These are phyloP conservation scores for Cutaneotrichosporon sp. DNA, from an alignment of 1,284 basidiomycete species.

Conservation along the genomic window DNA sequence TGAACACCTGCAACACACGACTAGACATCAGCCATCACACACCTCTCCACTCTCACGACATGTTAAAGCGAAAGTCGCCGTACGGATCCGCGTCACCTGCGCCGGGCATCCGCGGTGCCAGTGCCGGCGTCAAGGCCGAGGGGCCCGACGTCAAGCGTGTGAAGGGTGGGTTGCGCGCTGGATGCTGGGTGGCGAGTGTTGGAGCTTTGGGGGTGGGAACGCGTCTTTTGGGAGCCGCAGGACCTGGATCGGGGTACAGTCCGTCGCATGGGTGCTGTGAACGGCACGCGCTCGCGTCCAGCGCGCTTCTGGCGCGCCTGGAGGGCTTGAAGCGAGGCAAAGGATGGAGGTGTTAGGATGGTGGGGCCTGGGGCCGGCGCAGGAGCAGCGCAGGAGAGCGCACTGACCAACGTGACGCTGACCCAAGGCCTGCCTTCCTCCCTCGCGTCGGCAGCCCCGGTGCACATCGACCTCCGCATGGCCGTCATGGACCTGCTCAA, in stretches of 20 bases:
- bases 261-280: no score
- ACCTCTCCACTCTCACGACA: not conserved
- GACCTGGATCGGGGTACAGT: no score
- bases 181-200: not conserved
- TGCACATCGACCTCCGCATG: slow-evolving; percentile 35
- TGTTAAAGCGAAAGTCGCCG: slow-evolving; percentile 27
- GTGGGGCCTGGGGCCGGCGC: no score
- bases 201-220: no score
- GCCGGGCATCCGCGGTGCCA: slow-evolving; percentile 16
- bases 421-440: no score
- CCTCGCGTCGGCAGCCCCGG: slow-evolving; percentile 14
- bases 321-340: no score
- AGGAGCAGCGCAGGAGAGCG: no score
- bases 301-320: no score
- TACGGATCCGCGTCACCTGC: slow-evolving; percentile 22
- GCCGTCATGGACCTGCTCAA: slow-evolving; percentile 37
- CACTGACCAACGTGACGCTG: slow-evolving; percentile 16
- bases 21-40: not conserved
- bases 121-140: slow-evolving; percentile 18
- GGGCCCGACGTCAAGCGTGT: slow-evolving; percentile 22
- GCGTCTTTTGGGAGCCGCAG: no score
- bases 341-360: not conserved
- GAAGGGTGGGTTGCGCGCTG: slow-evolving; percentile 13
- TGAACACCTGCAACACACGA: not conserved
- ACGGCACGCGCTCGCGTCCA: no score